Evolutionary conservation across 139 green algal genomes (phyloP).

Genomic region (Volvox africanus): DNA sequence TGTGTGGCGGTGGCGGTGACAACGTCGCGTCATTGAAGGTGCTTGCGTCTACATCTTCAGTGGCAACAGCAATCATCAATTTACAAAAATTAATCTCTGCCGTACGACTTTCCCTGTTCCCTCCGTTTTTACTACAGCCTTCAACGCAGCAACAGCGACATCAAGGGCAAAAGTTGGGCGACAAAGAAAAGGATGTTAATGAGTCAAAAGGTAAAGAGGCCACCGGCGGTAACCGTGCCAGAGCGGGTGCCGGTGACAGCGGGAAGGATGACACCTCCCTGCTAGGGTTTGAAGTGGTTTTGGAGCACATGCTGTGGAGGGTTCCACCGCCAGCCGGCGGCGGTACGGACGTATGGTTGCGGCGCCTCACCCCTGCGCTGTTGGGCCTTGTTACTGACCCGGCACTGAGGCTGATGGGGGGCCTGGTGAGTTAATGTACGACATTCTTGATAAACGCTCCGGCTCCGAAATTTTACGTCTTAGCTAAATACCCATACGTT

Average conservation of each 20-base stretch:
- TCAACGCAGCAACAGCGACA: background rate
- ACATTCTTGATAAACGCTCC: no score
- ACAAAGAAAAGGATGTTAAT: no score
- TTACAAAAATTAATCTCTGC: no score
- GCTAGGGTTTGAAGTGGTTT: background rate
- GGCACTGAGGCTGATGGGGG: background rate
- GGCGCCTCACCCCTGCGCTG: constrained; percentile 21
- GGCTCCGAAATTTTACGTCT: no score
- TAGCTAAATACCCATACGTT: no score
- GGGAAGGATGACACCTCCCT: no score
- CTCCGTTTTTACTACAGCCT: background rate
- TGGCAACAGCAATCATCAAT: no score
- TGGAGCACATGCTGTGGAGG: background rate
- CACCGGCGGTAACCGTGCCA: no score
- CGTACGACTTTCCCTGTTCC: background rate
- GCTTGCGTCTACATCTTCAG: no score
- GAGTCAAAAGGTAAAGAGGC: background rate
- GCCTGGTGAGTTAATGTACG: constrained; percentile 7
- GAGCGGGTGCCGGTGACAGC: no score
- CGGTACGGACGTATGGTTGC: constrained; percentile 34
- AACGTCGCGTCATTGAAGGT: no score
- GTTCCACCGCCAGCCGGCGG: background rate
- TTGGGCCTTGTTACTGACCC: background rate
- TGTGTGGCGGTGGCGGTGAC: no score
- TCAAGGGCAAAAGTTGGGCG: background rate